These are phyloP conservation scores for Cucurbita argyrosperma DNA, from an alignment of 306 rosid genomes.

Conservation along the genomic window DNA sequence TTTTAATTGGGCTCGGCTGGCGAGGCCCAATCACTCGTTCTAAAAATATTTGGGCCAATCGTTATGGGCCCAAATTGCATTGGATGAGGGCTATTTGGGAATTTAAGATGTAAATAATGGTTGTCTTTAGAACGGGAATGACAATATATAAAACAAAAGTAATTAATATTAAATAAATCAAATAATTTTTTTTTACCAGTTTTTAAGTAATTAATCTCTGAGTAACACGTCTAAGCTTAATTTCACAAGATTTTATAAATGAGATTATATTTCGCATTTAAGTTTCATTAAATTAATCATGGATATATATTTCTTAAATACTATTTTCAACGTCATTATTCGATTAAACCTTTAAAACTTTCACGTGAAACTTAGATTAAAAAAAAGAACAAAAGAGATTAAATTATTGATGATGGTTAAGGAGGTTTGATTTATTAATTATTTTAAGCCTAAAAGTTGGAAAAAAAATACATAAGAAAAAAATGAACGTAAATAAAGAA, in stretches of 20 bases:
- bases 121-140: background rate
- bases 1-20: background rate
- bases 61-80: background rate
- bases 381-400: background rate
- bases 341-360: background rate
- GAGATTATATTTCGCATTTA: background rate
- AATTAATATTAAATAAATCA: background rate
- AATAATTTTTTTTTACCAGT: background rate
- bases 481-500: background rate
- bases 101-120: too few species aligned
- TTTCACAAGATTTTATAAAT: background rate
- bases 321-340: background rate
- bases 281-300: background rate
- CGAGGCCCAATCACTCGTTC: background rate
- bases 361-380: constrained; percentile 2
- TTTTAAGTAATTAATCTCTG: background rate
- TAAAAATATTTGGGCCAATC: background rate
- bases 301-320: background rate
- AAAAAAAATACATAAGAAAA: background rate
- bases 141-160: background rate
- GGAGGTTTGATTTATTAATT: background rate
- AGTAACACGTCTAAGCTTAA: background rate
- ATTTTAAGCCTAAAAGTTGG: background rate
- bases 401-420: background rate
- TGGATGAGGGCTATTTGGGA: too few species aligned